A percentile compares a stretch with the other conserved stretches of the same genome.
phyloP scores from a whole-genome alignment of 169 alveolate genomes.

The Cryptosporidium muris region DNA sequence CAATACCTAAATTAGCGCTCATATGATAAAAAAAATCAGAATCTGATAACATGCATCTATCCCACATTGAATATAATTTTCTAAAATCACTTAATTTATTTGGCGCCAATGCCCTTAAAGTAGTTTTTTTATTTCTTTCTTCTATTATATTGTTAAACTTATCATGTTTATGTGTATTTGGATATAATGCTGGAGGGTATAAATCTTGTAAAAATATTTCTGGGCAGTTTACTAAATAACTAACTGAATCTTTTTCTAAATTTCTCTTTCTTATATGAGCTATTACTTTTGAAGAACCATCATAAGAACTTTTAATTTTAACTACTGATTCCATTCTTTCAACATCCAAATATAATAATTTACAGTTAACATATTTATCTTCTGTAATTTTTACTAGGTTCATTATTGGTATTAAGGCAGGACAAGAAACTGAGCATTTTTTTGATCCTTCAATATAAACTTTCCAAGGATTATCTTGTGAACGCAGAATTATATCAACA shows the following conservation, averaged over 20 bases:
- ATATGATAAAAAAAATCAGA: slow-evolving; percentile 50
- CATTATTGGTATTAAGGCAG: slow-evolving; percentile 44
- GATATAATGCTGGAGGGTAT: slow-evolving; percentile 63
- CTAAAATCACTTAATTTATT: slow-evolving; percentile 57
- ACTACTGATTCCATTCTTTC: slow-evolving; percentile 62
- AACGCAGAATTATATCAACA: slow-evolving; percentile 23
- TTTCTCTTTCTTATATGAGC: slow-evolving; percentile 16
- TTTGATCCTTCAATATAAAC: slow-evolving; percentile 19
- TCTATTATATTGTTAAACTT: neutral
- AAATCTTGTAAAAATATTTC: slow-evolving; percentile 55
- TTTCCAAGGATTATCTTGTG: slow-evolving; percentile 48
- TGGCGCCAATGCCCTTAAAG: slow-evolving; percentile 34
- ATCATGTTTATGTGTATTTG: neutral
- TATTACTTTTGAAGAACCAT: slow-evolving; percentile 40
- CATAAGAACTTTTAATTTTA: slow-evolving; percentile 51
- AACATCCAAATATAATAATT: slow-evolving; percentile 60
- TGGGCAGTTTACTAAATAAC: slow-evolving; percentile 57
- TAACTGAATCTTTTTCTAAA: slow-evolving; percentile 58
- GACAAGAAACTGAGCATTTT: slow-evolving; percentile 41
- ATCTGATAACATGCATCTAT: slow-evolving; percentile 59
- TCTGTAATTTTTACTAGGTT: slow-evolving; percentile 43
- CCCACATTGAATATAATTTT: slow-evolving; percentile 70
- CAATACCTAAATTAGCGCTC: slow-evolving; percentile 50
- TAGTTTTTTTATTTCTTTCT: slow-evolving; percentile 17
- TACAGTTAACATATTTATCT: slow-evolving; percentile 66